A percentile compares a stretch with the other conserved stretches of the same genome.
Evolutionary conservation across 768 basidiomycete genomes (phyloP).

Genomic region (Hypholoma sublateritium): DNA sequence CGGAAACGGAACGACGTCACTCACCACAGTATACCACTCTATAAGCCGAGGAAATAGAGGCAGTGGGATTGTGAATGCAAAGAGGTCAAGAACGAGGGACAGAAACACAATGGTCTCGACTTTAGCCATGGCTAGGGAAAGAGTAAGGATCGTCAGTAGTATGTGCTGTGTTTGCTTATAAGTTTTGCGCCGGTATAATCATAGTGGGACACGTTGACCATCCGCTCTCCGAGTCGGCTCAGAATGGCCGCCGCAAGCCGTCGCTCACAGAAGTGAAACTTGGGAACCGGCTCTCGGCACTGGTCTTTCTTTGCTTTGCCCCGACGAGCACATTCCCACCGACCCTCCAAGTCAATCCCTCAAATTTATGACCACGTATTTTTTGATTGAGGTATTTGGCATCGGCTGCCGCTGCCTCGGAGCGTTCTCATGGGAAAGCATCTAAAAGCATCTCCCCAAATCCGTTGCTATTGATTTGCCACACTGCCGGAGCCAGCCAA

Average conservation of each 20-base stretch:
- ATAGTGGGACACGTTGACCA: slow-evolving; percentile 15
- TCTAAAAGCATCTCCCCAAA: too few species aligned
- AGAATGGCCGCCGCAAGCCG: not conserved
- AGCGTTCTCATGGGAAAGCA: too few species aligned
- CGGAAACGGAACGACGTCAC: slow-evolving; percentile 16
- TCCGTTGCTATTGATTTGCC: too few species aligned
- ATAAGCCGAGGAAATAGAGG: slow-evolving; percentile 98
- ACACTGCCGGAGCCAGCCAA: too few species aligned
- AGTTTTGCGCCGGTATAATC: slow-evolving; percentile 6
- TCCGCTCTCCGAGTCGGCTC: slow-evolving; percentile 3
- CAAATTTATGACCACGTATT: too few species aligned
- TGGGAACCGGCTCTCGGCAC: slow-evolving; percentile 17
- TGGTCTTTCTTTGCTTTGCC: not conserved
- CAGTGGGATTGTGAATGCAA: slow-evolving; percentile 92
- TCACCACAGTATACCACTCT: slow-evolving; percentile 82
- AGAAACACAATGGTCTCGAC: slow-evolving; percentile 86
- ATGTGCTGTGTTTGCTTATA: not conserved
- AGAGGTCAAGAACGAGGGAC: slow-evolving; percentile 86
- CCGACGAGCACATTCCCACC: not conserved
- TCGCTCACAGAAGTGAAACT: slow-evolving; percentile 12
- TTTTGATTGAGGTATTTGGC: too few species aligned
- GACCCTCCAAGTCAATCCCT: not conserved
- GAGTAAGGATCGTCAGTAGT: slow-evolving; percentile 1
- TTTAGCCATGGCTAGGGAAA: slow-evolving; percentile 45
- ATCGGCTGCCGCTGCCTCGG: too few species aligned